phyloP scores from a whole-genome alignment of 306 rosid species.

The Quercus glauca region DNA sequence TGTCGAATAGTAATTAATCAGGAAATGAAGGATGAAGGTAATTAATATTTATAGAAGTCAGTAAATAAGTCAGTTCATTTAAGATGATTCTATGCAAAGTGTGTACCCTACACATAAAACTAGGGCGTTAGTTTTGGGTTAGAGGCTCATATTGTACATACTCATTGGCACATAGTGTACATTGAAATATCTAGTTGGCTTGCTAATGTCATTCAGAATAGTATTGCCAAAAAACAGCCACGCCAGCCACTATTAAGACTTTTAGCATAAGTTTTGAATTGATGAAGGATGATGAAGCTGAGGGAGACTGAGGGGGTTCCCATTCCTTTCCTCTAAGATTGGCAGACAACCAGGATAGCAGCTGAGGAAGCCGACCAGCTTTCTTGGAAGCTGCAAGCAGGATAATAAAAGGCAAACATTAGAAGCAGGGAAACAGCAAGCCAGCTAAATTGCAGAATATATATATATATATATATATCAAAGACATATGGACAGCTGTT shows the following conservation, averaged over 20 bases:
- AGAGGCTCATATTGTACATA: constrained; percentile 31
- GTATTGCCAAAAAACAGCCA: constrained; percentile 72
- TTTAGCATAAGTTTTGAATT: constrained; percentile 47
- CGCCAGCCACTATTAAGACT: constrained; percentile 57
- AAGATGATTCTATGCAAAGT: neutral
- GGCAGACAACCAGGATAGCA: constrained; percentile 45
- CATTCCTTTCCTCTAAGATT: constrained; percentile 53
- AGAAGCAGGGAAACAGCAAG: constrained; percentile 18
- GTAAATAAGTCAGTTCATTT: neutral
- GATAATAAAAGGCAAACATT: constrained; percentile 9
- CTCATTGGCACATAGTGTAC: constrained; percentile 17
- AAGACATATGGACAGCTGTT: neutral
- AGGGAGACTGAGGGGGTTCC: constrained; percentile 31
- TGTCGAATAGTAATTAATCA: neutral
- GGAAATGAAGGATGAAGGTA: neutral
- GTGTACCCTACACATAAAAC: constrained; percentile 15
- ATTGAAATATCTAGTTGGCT: constrained; percentile 23
- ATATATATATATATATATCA: no score
- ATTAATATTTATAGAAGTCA: neutral
- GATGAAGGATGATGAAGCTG: constrained; percentile 43
- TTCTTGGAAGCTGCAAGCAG: constrained; percentile 48
- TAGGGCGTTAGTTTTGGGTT: constrained; percentile 20
- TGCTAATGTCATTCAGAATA: constrained; percentile 39
- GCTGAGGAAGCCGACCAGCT: constrained; percentile 23
- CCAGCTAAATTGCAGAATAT: neutral